Conservation (phyloP, 169 alveolate species). For the Eimeria acervulina region DNA sequence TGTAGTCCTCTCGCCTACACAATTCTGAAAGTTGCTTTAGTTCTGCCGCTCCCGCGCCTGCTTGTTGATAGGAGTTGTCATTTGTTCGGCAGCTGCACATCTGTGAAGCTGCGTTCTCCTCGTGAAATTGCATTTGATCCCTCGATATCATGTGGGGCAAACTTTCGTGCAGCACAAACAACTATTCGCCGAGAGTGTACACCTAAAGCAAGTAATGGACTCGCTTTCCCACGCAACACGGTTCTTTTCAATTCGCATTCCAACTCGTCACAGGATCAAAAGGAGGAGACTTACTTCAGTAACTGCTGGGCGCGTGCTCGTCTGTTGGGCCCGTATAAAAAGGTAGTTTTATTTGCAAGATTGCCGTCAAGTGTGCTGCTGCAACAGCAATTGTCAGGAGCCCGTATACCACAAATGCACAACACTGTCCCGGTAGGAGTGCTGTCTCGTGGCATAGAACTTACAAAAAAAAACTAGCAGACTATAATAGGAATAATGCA, state of each 20-base stretch:
- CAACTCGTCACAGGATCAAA: too few relatives aligned
- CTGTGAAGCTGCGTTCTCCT: neutral
- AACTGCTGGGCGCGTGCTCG: neutral
- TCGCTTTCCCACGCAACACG: neutral
- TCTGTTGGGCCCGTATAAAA: neutral
- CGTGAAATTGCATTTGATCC: neutral
- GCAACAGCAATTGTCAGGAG: neutral
- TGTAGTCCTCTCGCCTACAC: neutral
- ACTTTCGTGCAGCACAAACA: neutral
- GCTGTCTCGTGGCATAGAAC: neutral
- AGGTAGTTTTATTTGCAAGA: neutral
- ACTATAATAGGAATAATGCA: neutral
- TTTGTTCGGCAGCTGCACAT: neutral
- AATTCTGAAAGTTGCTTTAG: neutral
- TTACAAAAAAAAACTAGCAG: neutral
- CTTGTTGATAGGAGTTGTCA: neutral
- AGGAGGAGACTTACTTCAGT: too few relatives aligned
- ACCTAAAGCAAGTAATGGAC: neutral
- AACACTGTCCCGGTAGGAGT: neutral
- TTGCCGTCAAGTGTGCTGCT: neutral
- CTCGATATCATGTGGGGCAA: neutral
- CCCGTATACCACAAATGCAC: neutral
- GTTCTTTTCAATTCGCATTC: neutral
- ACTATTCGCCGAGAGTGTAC: neutral
- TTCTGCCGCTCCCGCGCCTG: neutral